Conservation (phyloP, 768 basidiomycete genomes). For the Lentinus tigrinus region DNA sequence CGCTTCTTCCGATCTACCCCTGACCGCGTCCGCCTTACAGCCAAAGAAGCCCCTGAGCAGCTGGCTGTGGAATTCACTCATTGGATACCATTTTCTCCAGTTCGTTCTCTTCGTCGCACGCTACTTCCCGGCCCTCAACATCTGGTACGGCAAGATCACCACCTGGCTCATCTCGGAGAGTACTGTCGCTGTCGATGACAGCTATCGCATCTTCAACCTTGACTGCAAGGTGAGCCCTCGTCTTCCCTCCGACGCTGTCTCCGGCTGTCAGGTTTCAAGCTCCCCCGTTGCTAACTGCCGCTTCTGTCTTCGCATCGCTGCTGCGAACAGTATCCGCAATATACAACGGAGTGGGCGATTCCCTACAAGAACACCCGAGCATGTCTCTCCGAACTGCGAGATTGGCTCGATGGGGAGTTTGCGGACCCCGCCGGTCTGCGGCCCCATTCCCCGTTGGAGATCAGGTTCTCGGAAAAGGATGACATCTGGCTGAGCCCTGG, state of each 20-base stretch:
- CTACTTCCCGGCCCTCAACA: conserved; percentile 60
- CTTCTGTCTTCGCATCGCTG: background rate
- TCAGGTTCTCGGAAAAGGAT: conserved; percentile 84
- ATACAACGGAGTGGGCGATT: conserved; percentile 95
- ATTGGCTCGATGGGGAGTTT: conserved; percentile 70
- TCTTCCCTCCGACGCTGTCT: background rate
- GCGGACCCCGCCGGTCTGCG: conserved; percentile 70
- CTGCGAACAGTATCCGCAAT: conserved; percentile 73
- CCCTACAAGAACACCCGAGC: conserved; percentile 64
- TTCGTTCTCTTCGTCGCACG: conserved; percentile 78
- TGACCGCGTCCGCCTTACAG: conserved; percentile 34
- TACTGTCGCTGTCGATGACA: conserved; percentile 69
- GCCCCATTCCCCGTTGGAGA: conserved; percentile 91
- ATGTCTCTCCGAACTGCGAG: conserved; percentile 69
- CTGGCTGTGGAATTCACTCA: conserved; percentile 69
- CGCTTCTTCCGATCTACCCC: background rate
- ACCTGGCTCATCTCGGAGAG: conserved; percentile 63
- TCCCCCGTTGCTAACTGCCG: background rate
- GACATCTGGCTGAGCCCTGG: conserved; percentile 95
- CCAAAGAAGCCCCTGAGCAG: conserved; percentile 47
- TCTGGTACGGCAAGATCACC: conserved; percentile 59
- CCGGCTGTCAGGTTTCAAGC: background rate
- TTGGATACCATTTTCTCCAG: conserved; percentile 83
- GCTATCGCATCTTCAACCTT: conserved; percentile 85
- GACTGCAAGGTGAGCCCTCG: conserved; percentile 76